Conservation (phyloP, 352 stramenopile genomes). For the Pythium sukuiense region DNA sequence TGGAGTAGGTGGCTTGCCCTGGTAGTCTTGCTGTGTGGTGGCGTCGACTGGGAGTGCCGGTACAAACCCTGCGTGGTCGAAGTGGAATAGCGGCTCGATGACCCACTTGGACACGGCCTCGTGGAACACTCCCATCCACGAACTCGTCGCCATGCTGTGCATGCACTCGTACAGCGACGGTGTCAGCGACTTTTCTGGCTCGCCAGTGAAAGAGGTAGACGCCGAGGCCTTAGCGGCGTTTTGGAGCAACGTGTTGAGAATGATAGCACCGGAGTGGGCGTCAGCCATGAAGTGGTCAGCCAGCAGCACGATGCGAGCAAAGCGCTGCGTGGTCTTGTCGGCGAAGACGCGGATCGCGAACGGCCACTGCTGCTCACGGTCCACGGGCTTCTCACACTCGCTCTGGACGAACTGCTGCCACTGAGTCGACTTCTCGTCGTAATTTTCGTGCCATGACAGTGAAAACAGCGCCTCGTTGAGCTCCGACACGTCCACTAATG, state of each 20-base stretch:
- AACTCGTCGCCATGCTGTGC: conserved; percentile 43
- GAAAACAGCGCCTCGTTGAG: conserved; percentile 35
- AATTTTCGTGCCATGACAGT: conserved; percentile 34
- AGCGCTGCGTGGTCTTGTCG: conserved; percentile 36
- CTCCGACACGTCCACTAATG: conserved; percentile 41
- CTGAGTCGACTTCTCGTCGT: conserved; percentile 32
- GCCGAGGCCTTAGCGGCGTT: conserved; percentile 23
- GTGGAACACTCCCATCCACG: conserved; percentile 46
- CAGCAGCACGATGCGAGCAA: conserved; percentile 51
- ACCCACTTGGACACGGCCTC: conserved; percentile 67
- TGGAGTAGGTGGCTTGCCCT: conserved; percentile 24
- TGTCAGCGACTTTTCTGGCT: conserved; percentile 32
- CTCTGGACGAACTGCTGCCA: conserved; percentile 50
- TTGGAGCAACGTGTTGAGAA: conserved; percentile 51
- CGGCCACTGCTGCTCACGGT: conserved; percentile 50
- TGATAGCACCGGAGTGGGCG: conserved; percentile 37
- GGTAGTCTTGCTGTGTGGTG: conserved; percentile 46
- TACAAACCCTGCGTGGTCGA: conserved; percentile 50
- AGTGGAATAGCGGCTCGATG: conserved; percentile 58
- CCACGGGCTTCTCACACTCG: conserved; percentile 43
- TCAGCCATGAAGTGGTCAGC: conserved; percentile 71
- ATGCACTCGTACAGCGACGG: conserved; percentile 60
- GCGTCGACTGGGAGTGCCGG: conserved; percentile 41
- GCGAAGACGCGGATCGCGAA: conserved; percentile 45
- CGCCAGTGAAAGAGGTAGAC: neutral